Evolutionary conservation across 2,329 filamentous ascomycete species (phyloP), one percentile per base, ranked within the genome.

Genomic region (Nemania abortiva): DNA sequence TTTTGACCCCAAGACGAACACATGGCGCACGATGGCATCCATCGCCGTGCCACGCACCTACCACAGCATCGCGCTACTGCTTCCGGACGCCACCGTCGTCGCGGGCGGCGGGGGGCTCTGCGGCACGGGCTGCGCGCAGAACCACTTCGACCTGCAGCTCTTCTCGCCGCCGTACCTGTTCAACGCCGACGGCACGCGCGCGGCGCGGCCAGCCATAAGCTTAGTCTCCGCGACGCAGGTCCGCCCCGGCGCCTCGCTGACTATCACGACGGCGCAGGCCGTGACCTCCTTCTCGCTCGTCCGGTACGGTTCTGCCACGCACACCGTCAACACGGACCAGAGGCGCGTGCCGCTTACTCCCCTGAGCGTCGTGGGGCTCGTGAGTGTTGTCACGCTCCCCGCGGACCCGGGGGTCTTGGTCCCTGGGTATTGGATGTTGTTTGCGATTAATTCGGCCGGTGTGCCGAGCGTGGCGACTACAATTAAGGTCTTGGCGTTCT

Each of bases 241-340:
- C 24, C 74, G 56, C 42, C 68, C 82, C 2, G 83, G 83, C 0
- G 77, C 69, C 0, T 74, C 71, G 39, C 71, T 84, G 27, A 78
- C 73, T 0, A 79, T 82, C 10, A 72, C 70, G 1, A 80, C 79
- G 6, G 65, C 76, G 27, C 66, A 68, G n/a, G 69, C 73, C 6
- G 73, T 77, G 0, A 71, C 73, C 2, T 77, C 73, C 10, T 84
- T 82, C 56, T 80, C 82, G 6, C 71, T 87, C 2, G 73, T 87
- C 27, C 77, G 85, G n/a, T 78, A 81, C 45, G 81, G 84, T 1
- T 81, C 80, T 1, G 77, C 78, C 0, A 87, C 85, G 1, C 85
- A 87, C 70, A 82, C 84, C 0, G 81, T 87, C 22, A 84, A 88
- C 66, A 87, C 84, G 0, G 86, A 88, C 74, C 85, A 87, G 76